Base-by-base conservation (phyloP, 2,329 filamentous ascomycete genomes). In the Dendrostoma leiphaemia region DNA sequence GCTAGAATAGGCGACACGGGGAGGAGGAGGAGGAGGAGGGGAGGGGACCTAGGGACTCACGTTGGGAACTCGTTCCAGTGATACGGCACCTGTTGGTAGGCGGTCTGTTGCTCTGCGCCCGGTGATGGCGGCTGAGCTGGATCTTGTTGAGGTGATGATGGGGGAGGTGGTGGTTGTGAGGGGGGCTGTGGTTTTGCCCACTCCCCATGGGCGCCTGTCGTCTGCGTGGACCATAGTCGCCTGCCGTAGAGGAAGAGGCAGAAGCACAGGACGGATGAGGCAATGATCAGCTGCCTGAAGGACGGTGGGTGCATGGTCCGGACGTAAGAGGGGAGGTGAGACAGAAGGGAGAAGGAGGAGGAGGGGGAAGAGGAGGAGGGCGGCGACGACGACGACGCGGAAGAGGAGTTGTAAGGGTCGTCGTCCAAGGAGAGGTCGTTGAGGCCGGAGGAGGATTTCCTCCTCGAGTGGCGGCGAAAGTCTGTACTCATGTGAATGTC, bases 171-270 rank as follows among this genome's bases (percentile, higher is more conserved):
- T 40, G 28, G 26, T 6, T 41, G 46, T 4, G 47, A 46, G 4
- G 51, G 41, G 6, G 41, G 23, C 1, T 17, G 41, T 9, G 47
- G 55, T 34, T 48, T 54, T 40, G 55, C 51, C 55, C 55, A 57
- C 46, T 57, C 55, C 43, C 54, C 51, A 38, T 57, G 55, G 24
- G 47, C 48, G 2, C 41, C 34, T 37, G 51, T 23, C 28, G 37
- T 34, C 2, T 45, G 35, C 31, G 48, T 40, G 19, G 47, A 43
- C 55, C 55, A 57, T 31, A 57, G 44, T 44, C 55, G 55, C 37
- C 55, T 48, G 55, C 55, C 53, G 38, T 57, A 57, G 35, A 57
- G 51, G 47, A 57, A 57, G 35, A 57, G 55, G 37, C 55, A 57
- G 47, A 51, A 40, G 53, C 45, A 54, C 41, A 57, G 51, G 47